Base-by-base conservation (phyloP, 495 filamentous ascomycete genomes). In the Penicillium desertorum region DNA sequence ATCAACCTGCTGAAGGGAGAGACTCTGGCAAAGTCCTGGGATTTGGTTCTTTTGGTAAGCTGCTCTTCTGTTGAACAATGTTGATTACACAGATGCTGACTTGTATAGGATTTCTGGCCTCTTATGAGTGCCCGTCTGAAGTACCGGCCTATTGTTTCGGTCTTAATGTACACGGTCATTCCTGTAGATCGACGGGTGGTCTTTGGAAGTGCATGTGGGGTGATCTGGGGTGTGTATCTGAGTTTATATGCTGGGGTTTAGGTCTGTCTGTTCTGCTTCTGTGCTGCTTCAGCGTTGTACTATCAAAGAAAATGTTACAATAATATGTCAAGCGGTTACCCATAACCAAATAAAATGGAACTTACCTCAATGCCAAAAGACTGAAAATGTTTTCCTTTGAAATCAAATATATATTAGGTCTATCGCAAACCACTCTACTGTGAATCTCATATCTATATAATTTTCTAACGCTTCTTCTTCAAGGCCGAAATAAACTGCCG, bases 141-240 rank as follows among this genome's bases (percentile, higher is more conserved):
- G 70, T 81, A 96, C 39, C 92, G 94, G 84, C 94, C 94, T 2
- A 46, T 86, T n/a, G 88, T 97, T 7, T 89, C 87, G 49, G 45
- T 88, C 22, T 63, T 94, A 20, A 89, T 91, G 70, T 97, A 90
- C 69, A 83, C 86, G 0, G 79, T 95, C 45, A 77, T 98, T 22
- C 90, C 86, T 5, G 83, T 94, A 14, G 83, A 94, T 62, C 78
- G 79, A 34, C 76, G 93, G 58, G 86, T 89, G 45, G 75, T 97
- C 27, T 83, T 92, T 70, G 91, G 88, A 0, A 86, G 86, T 67
- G 70, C 90, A 51, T 89, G 91, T 27, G 92, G 93, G 3, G 65
- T 98, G 44, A 85, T 79, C 22, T 98, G 94, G 94, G 89, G 89
- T 1, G 71, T 96, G 47, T 97, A 92, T 75, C 76, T 97, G 70